Evolutionary conservation across 495 filamentous ascomycete species (phyloP), one percentile per base, ranked within the genome.

Genomic region (Clohesyomyces aquaticus): DNA sequence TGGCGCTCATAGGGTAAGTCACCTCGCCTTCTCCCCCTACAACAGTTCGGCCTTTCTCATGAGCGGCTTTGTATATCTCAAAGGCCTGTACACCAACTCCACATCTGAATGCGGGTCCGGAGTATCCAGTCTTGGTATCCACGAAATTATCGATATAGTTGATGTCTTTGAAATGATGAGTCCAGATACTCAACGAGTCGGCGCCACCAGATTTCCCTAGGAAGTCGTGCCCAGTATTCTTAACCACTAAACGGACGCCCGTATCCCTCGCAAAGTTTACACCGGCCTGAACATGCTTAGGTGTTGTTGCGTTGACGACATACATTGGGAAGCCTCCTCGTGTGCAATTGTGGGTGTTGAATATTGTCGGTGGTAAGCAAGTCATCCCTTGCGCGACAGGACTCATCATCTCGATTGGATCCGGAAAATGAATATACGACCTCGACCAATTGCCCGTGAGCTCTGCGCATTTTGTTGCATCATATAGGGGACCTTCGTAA

Each of bases 201-300:
- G 52, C 48, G 6, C 65, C 65, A 16, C 58, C 53, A 4, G 58
- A 63, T 49, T 67, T 67, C 1, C 65, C 65, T 1, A 67, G 47
- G 23, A 67, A 67, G 29, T 67, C 65, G 35, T 89, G 87, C 23
- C 88, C 88, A 2, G 87, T 91, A 65, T 89, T 90, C 76, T 87
- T 88, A 55, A 89, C 78, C 0, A 85, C 76, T 1, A 90, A 74
- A 27, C 86, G 76, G 0, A 89, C 61, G 18, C 82, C 81, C 21
- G 75, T 76, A 18, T 87, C 82, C 43, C 83, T 76, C 1, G 86
- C 86, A 75, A 88, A 88, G 71, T 83, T 83, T 26, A 89, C 80
- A 0, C 83, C 82, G 9, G 81, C 74, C 62, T 85, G 82, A 32
- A 88, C 73, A 63, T 90, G 80, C 49, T 76, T 76, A 12, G 81